Base-by-base conservation (phyloP, 306 rosid species). In the Vachellia collinsii region DNA sequence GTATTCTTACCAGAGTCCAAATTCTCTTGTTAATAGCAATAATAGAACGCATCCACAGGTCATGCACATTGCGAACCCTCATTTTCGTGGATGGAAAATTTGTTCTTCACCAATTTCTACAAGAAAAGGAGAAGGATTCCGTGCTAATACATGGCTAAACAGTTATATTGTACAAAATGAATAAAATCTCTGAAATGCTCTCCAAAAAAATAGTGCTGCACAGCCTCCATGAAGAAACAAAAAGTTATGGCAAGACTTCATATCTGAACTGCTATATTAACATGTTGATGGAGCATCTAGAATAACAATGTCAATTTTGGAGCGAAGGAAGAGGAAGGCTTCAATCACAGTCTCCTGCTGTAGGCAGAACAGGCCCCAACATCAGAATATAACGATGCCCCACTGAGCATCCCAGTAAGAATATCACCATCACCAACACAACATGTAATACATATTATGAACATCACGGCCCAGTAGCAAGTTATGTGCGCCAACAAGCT, bases 161-260 rank as follows among this genome's bases (percentile, higher is more conserved):
- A 74, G 77, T 86, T 83, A 88, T 83, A 88, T 91, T 76, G 77
- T 89, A 91, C 91, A 90, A 77, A 86, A 86, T 66, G 88, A 89
- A 89, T 84, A 84, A 66, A 83, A 90, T 86, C 88, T 82, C 88
- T 68, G 82, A 85, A 73, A 81, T 46, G 75, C 85, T 86, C 93
- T 89, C 91, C 38, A 81, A 81, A 86, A 29, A 79, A 85, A 82
- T 76, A 63, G 84, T 74, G 74, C 85, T 59, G 80, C 77, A 82
- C 77, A 79, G 87, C 96, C 92, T 89, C 91, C 25, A 72, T 56
- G 75, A 78, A 54, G 86, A 81, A 78, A 78, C 11, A 75, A 83
- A 79, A 83, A 74, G 66, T 80, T 79, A 68, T 75, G 81, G 86
- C 80, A 70, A 78, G 76, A 76, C 78, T 79, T 76, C 75, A 80